Evolutionary conservation across 768 basidiomycete species (phyloP).

Genomic region (Amanita fuliginea): DNA sequence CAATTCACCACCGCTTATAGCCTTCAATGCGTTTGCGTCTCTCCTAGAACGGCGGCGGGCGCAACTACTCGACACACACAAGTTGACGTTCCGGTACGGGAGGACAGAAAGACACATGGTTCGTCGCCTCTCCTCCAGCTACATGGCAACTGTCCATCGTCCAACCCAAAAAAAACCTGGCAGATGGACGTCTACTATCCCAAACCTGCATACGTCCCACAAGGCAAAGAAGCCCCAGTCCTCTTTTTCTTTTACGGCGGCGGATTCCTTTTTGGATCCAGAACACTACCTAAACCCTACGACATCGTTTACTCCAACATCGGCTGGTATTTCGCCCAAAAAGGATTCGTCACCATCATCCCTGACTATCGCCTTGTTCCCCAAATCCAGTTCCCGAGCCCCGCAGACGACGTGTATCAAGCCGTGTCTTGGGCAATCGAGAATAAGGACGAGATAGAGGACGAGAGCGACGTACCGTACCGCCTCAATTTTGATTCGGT

Average conservation of each 20-base stretch:
- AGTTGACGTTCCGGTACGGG: constrained; percentile 3
- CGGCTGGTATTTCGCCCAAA: constrained; percentile 49
- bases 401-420: constrained; percentile 47
- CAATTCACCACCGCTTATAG: background rate
- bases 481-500: constrained; percentile 28
- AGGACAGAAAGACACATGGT: constrained; percentile 2
- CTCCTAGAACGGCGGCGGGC: background rate
- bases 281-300: constrained; percentile 33
- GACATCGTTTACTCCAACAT: constrained; percentile 46
- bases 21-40: constrained; percentile 1
- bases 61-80: background rate
- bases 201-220: constrained; percentile 20
- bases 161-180: too few species aligned
- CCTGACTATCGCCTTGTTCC: constrained; percentile 62
- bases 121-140: background rate
- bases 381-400: constrained; percentile 40
- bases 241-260: constrained; percentile 63
- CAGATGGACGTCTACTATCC: constrained; percentile 60
- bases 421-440: constrained; percentile 43
- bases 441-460: constrained; percentile 17
- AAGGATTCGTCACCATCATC: constrained; percentile 52
- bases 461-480: constrained; percentile 3
- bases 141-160: background rate
- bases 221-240: constrained; percentile 23
- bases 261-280: constrained; percentile 42